These are phyloP conservation scores for Pyrrhoderma lamaoense DNA, from an alignment of 1,284 basidiomycete species.

Conservation along the genomic window DNA sequence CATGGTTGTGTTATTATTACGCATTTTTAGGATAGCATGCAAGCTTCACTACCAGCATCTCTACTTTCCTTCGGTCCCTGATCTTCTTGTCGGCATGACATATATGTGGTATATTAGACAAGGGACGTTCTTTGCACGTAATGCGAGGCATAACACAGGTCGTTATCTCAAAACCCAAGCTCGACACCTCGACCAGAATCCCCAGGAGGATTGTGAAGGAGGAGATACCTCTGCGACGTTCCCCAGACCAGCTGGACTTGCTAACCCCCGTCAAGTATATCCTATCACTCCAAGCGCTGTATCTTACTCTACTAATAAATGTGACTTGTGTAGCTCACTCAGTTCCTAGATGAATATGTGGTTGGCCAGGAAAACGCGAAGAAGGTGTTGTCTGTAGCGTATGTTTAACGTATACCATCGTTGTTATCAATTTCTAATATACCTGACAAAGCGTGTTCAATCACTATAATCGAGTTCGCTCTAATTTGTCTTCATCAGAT, in stretches of 20 bases:
- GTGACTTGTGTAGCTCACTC: slow-evolving; percentile 51
- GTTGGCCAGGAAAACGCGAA: slow-evolving; percentile 90
- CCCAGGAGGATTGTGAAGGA: slow-evolving; percentile 1
- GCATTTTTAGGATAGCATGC: too few relatives aligned
- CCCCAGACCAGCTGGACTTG: slow-evolving; percentile 37
- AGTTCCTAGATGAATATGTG: slow-evolving; percentile 85
- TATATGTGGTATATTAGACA: too few relatives aligned
- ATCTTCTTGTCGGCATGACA: too few relatives aligned
- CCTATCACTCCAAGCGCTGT: too few relatives aligned
- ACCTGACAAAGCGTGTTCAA: slow-evolving; percentile 69
- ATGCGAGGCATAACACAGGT: too few relatives aligned
- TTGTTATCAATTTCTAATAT: slow-evolving; percentile 19
- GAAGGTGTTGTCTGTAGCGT: slow-evolving; percentile 89
- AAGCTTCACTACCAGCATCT: too few relatives aligned
- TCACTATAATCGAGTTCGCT: slow-evolving; percentile 78
- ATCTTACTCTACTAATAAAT: too few relatives aligned
- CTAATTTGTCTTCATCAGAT: slow-evolving; percentile 43
- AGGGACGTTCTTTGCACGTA: too few relatives aligned
- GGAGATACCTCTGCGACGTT: slow-evolving; percentile 21
- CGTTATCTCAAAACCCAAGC: slow-evolving; percentile 32
- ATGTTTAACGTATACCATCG: slow-evolving; percentile 28
- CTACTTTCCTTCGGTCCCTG: too few relatives aligned
- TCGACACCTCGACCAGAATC: slow-evolving; percentile 23
- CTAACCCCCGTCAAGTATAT: too few relatives aligned
- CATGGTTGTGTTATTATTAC: too few relatives aligned